Percentiles rank a stretch among this genome's conserved stretches.
Evolutionary conservation across 202 grass and related monocot genomes (phyloP).

Genomic region (Panicum hallii): DNA sequence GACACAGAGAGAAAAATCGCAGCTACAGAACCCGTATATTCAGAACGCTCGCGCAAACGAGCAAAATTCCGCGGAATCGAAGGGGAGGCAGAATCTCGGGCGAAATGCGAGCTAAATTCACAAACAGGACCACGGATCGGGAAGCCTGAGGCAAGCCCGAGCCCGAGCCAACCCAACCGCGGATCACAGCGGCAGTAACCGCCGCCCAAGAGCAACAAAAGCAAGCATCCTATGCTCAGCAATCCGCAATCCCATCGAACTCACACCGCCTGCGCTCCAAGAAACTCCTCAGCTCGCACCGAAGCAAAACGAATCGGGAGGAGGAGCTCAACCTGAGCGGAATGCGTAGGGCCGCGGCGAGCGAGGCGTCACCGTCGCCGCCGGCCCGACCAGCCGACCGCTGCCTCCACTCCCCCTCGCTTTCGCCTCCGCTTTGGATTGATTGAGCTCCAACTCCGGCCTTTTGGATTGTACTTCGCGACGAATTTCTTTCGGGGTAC

Average conservation of each 20-base stretch:
- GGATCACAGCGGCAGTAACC: not conserved
- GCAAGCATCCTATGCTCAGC: not conserved
- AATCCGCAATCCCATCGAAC: not conserved
- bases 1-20: not conserved
- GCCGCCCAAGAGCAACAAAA: not conserved
- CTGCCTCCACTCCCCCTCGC: not conserved
- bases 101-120: conserved; percentile 28
- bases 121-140: not conserved
- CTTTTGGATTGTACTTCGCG: conserved; percentile 12
- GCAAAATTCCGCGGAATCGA: not conserved
- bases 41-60: not conserved
- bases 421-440: not conserved
- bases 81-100: not conserved
- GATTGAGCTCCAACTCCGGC: conserved; percentile 41
- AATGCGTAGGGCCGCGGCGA: not conserved
- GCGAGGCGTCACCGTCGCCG: not conserved
- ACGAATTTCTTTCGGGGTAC: conserved; percentile 22
- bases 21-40: not conserved
- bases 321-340: conserved; percentile 34
- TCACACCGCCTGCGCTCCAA: not conserved
- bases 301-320: not conserved
- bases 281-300: not conserved
- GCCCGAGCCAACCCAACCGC: not conserved
- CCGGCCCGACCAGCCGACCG: conserved; percentile 26
- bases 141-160: not conserved